A percentile compares a stretch with the other conserved stretches of the same genome.
These are phyloP conservation scores for Suillus clintonianus DNA, from an alignment of 768 basidiomycete species.

Conservation along the genomic window DNA sequence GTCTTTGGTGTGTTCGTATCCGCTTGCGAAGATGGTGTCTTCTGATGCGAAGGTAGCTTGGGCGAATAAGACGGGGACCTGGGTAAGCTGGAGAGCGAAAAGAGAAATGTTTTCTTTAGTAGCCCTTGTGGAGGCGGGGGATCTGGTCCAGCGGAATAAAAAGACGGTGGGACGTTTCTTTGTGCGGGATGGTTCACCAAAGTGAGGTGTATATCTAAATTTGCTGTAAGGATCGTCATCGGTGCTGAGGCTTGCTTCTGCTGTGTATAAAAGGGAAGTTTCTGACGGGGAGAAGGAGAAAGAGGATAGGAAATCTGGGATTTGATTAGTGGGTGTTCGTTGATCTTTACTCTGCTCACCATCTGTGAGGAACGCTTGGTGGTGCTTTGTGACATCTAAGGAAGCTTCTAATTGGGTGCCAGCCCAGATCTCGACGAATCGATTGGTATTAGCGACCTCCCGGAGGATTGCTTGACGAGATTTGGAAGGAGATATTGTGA, in stretches of 20 bases:
- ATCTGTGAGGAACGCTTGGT: slow-evolving; percentile 64
- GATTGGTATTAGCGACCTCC: slow-evolving; percentile 37
- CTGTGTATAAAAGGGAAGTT: slow-evolving; percentile 55
- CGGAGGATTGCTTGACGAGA: slow-evolving; percentile 48
- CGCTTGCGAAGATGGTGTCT: slow-evolving; percentile 55
- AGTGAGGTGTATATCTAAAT: slow-evolving; percentile 57
- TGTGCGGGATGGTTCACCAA: slow-evolving; percentile 61
- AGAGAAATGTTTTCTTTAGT: slow-evolving; percentile 4
- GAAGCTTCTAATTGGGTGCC: slow-evolving; percentile 44
- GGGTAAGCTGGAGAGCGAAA: slow-evolving; percentile 13
- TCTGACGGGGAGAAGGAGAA: slow-evolving; percentile 58
- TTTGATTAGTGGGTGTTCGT: background rate
- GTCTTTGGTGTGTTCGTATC: slow-evolving; percentile 59
- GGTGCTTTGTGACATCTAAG: slow-evolving; percentile 57
- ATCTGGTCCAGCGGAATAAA: slow-evolving; percentile 46
- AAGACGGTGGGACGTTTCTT: slow-evolving; percentile 56
- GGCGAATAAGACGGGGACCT: slow-evolving; percentile 44
- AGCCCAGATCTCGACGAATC: slow-evolving; percentile 64
- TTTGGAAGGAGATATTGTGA: slow-evolving; percentile 44
- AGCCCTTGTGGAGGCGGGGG: background rate
- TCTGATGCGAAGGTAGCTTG: slow-evolving; percentile 54
- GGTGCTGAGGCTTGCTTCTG: slow-evolving; percentile 46
- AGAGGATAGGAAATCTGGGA: slow-evolving; percentile 41
- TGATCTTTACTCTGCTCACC: slow-evolving; percentile 35
- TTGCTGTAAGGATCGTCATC: slow-evolving; percentile 35